These are phyloP conservation scores for Diatrype stigma DNA, from an alignment of 2,329 filamentous ascomycete species.

Conservation along the genomic window DNA sequence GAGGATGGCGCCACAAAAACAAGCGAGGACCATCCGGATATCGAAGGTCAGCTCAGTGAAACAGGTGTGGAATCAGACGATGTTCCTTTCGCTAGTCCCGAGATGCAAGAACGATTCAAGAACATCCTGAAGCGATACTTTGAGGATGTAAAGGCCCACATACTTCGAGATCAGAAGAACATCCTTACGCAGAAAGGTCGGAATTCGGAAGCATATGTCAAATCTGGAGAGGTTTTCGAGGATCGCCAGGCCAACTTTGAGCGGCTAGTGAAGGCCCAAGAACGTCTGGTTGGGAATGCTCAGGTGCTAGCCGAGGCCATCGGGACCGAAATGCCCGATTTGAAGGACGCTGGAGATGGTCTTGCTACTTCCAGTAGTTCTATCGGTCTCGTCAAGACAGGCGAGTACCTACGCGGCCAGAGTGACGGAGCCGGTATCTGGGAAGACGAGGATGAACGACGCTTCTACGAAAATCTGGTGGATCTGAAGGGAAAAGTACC, in stretches of 20 bases:
- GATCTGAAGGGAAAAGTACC: slow-evolving; percentile 96
- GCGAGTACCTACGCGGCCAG: slow-evolving; percentile 86
- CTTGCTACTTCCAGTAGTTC: slow-evolving; percentile 64
- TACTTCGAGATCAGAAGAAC: slow-evolving; percentile 87
- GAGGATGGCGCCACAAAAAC: slow-evolving; percentile 67
- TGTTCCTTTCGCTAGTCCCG: slow-evolving; percentile 67
- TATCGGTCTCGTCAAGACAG: slow-evolving; percentile 90
- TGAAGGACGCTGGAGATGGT: slow-evolving; percentile 76
- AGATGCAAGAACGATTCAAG: slow-evolving; percentile 79
- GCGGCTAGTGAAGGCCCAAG: slow-evolving; percentile 86
- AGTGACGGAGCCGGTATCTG: slow-evolving; percentile 91
- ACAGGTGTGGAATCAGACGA: slow-evolving; percentile 52
- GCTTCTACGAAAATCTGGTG: slow-evolving; percentile 95
- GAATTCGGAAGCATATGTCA: slow-evolving; percentile 97
- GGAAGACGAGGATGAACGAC: slow-evolving; percentile 96
- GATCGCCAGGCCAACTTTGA: slow-evolving; percentile 95
- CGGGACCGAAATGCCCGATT: slow-evolving; percentile 86
- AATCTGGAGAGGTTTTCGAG: slow-evolving; percentile 96
- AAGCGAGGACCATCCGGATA: slow-evolving; percentile 41
- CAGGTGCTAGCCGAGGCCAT: slow-evolving; percentile 87
- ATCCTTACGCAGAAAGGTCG: slow-evolving; percentile 82
- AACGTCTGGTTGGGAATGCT: slow-evolving; percentile 83
- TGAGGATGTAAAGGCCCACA: slow-evolving; percentile 84
- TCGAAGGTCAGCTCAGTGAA: slow-evolving; percentile 46
- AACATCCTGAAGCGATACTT: slow-evolving; percentile 85